A percentile compares a stretch with the other conserved stretches of the same genome.
phyloP scores from a whole-genome alignment of 768 basidiomycete genomes.

The Trametes meyenii region DNA sequence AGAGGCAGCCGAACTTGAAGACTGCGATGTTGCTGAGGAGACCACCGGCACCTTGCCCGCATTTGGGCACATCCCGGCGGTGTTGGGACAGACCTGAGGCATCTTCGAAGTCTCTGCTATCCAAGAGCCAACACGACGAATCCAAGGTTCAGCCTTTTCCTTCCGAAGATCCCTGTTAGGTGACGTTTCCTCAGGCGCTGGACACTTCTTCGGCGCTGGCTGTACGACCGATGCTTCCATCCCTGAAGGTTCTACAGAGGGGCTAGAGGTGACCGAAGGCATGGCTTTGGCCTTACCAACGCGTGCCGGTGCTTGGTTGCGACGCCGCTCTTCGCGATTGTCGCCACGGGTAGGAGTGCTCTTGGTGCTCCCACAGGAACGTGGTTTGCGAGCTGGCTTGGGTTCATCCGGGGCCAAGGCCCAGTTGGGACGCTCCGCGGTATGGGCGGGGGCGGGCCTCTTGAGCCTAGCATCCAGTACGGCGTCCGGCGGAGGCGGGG shows the following conservation, averaged over 20 bases:
- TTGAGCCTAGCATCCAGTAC: background rate
- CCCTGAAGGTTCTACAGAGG: too few relatives aligned
- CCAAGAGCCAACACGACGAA: conserved; percentile 16
- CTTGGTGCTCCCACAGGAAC: background rate
- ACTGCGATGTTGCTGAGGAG: background rate
- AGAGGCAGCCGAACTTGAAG: background rate
- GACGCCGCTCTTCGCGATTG: background rate
- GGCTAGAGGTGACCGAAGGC: too few relatives aligned
- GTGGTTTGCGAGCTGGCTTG: background rate
- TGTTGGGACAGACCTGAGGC: background rate
- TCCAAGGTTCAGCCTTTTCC: conserved; percentile 12
- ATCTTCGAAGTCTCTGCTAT: conserved; percentile 1
- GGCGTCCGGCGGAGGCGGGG: background rate
- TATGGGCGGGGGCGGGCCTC: background rate
- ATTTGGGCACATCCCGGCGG: background rate
- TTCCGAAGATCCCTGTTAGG: background rate
- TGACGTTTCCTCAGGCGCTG: background rate
- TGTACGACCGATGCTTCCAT: background rate
- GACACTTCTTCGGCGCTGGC: background rate
- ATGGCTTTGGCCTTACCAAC: background rate
- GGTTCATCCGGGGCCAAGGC: conserved; percentile 11
- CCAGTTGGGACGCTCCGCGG: conserved; percentile 20
- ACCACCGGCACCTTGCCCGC: background rate
- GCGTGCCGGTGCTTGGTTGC: background rate
- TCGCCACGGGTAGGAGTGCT: background rate